A percentile compares a stretch with the other conserved stretches of the same genome.
phyloP scores from a whole-genome alignment of 257 asterid species.

The Solanum verrucosum region DNA sequence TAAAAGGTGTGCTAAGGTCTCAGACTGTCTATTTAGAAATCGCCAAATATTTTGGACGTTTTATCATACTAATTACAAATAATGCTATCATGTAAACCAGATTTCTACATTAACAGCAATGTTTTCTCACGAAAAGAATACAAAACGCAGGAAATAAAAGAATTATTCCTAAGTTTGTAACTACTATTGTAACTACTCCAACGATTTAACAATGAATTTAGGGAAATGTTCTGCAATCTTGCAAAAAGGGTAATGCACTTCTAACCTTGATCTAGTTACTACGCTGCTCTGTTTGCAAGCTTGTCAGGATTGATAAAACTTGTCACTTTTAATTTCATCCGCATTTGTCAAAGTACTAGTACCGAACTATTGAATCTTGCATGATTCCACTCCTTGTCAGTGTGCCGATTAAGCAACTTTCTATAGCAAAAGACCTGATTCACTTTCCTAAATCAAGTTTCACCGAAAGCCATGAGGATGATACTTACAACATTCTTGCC shows the following conservation, averaged over 20 bases:
- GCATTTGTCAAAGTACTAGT: background rate
- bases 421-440: background rate
- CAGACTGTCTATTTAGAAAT: background rate
- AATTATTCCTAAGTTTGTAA: background rate
- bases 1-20: background rate
- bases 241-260: background rate
- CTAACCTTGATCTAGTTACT: background rate
- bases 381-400: background rate
- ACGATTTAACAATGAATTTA: background rate
- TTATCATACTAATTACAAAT: background rate
- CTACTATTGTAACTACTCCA: background rate
- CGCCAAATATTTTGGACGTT: background rate
- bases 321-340: background rate
- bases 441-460: background rate
- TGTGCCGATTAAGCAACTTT: background rate
- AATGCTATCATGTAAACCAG: background rate
- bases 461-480: background rate
- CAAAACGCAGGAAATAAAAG: background rate
- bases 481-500: background rate
- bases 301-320: background rate
- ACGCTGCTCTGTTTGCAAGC: background rate
- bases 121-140: background rate
- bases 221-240: background rate
- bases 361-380: background rate
- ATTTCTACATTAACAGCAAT: background rate